Percentiles rank a stretch among this genome's conserved stretches.
Conservation (phyloP, 148 eudicot genomes). For the Pharnaceum exiguum region DNA sequence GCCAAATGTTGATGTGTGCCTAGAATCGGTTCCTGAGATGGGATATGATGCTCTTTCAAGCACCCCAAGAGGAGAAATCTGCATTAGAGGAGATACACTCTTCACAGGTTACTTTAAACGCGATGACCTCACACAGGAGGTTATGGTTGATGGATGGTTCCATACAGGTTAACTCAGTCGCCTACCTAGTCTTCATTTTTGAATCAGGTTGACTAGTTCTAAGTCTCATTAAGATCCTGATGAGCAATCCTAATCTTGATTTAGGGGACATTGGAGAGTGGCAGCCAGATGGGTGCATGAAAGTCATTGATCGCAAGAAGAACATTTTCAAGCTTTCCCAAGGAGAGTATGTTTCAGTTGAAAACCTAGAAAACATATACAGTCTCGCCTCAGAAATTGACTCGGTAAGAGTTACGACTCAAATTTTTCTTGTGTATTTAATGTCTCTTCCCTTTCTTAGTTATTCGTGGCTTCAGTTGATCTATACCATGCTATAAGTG, state of each 20-base stretch:
- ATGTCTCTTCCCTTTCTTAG: too few species aligned
- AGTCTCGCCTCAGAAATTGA: constrained; percentile 51
- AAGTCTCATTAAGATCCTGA: neutral
- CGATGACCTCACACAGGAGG: constrained; percentile 80
- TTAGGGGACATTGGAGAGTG: constrained; percentile 96
- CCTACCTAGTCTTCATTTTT: neutral
- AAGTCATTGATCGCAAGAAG: constrained; percentile 91
- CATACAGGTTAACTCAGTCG: constrained; percentile 62
- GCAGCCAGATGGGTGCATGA: constrained; percentile 92
- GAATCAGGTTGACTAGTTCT: neutral
- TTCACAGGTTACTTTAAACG: constrained; percentile 84
- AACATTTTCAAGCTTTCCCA: constrained; percentile 98
- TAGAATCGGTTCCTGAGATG: constrained; percentile 94
- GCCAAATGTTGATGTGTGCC: constrained; percentile 74
- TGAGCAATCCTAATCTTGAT: neutral
- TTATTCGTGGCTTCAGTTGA: too few species aligned
- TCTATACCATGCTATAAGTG: too few species aligned
- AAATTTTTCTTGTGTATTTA: too few species aligned
- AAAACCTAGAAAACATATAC: constrained; percentile 78
- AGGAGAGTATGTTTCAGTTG: constrained; percentile 94
- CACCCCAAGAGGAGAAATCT: constrained; percentile 83
- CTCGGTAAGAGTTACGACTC: too few species aligned
- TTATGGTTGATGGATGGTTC: constrained; percentile 77
- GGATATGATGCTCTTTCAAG: constrained; percentile 80
- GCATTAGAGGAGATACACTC: constrained; percentile 65